Base-by-base conservation (phyloP, 179 eudicot species). In the Nepenthes alata region DNA sequence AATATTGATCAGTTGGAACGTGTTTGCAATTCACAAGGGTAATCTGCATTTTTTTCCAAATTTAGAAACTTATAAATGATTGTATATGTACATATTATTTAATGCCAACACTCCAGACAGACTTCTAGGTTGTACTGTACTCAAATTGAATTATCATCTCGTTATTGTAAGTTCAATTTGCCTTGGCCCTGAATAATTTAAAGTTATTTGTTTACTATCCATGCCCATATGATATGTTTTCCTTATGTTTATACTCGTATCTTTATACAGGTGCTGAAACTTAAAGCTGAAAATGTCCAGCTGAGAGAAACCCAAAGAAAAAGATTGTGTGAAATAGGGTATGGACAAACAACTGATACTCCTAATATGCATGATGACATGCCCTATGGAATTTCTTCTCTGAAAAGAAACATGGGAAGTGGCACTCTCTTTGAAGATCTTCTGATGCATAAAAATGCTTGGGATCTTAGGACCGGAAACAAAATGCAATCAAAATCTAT, bases 231-330 rank as follows among this genome's bases (percentile, higher is more conserved):
- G 45, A 41, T 41, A 41, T 7, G 8, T 7, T 41, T 41, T 4
- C 45, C 45, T 4, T 41, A 41, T 41, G 45, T 41, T 41, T 41
- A 11, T 50, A 11, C 53, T 11, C 53, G 11, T 51, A 9, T 35
- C 34, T 37, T 25, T 39, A 25, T 25, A 71, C 80, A 90, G 97
- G 71, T 90, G 47, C 77, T 74, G 60, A 68, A 64, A 63, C 65
- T 80, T 35, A 87, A 71, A 67, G 65, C 66, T 3, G 85, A 81
- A 72, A 82, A 82, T 62, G 63, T 65, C 38, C 71, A 67, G 58
- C 76, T 86, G 53, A 77, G 75, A 65, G 91, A 83, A 69, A 70
- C 57, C 53, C 69, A 77, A 38, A 75, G 73, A 2, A 87, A 85
- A 70, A 59, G 70, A 12, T 38, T 41, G 10, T 77, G 73, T 83